Evolutionary conservation across 495 filamentous ascomycete genomes (phyloP), one percentile per base, ranked within the genome.

Genomic region (Cryomyces antarcticus): DNA sequence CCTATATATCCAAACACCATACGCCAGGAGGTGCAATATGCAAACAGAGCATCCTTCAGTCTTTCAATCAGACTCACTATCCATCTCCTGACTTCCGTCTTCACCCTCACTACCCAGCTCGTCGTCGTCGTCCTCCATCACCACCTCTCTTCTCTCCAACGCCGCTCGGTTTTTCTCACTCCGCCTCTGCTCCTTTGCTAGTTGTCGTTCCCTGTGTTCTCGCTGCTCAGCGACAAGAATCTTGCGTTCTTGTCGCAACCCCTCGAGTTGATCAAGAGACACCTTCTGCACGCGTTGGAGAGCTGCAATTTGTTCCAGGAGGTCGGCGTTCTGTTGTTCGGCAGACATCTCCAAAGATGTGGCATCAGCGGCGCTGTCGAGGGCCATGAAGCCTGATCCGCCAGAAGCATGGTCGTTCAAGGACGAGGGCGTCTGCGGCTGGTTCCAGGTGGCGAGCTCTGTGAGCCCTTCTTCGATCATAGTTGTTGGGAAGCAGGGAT

Each of bases 391-490:
- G 38, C 59, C 59, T 5, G 49, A 48, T 3, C 34, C 17, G 12
- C 38, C 30, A 28, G 47, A 42, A 28, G 29, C 45, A 29, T 31
- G 9, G 41, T 43, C 5, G n/a, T 37, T 33, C 12, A 41, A 28
- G 9, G 27, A 39, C 4, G 41, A 43, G 38, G 17, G 17, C 17
- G 17, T 24, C 17, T 24, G 35, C 28, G 39, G 30, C 40, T 45
- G 6, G n/a, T 37, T 24, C 49, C 53, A 62, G 6, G 61, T 39
- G 28, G 63, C 62, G 6, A 77, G 58, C 52, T 74, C 70, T 6
- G 63, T 63, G 11, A 75, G 58, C 29, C 70, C 65, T 42, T 73
- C 67, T 41, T 76, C 71, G 7, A 77, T 54, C 52, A 76, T 56
- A 11, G 55, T 57, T 5, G 54, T 45, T 4, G 73, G 71, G 50